Evolutionary conservation across 2,329 filamentous ascomycete genomes (phyloP), one percentile per base, ranked within the genome.

Genomic region (Trichoderma lentiforme): DNA sequence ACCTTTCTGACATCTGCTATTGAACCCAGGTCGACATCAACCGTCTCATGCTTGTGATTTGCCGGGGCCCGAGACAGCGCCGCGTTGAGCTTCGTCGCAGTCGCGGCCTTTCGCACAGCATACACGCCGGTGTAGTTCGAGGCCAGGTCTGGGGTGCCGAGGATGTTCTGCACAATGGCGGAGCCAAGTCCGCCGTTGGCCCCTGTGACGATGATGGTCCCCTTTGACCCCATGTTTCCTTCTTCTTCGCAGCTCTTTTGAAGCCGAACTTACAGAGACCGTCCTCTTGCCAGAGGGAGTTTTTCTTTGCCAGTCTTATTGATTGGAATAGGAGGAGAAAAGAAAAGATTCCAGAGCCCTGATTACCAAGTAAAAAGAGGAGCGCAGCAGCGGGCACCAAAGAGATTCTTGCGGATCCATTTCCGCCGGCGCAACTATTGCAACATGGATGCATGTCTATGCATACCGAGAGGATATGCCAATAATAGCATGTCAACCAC

Each of bases 151-250:
- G 78, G 74, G 14, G 71, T 76, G 18, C 73, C 72, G 43, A 81
- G 51, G 34, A 83, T 77, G 8, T 77, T 74, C 4, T 72, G 60
- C 11, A 81, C 78, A 8, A 82, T 80, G 26, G 78, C 77, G 12
- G 79, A 79, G 8, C 81, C 82, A 32, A 84, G 78, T 24, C 81
- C 80, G 56, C 82, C 82, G 70, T 83, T 83, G 43, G 81, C 75
- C 7, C 82, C 82, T 5, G 82, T 84, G 11, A 83, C 72, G 2
- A 83, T 51, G 30, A 83, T 78, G 2, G 79, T 77, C 70, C 81
- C 80, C 70, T 74, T 67, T 18, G 73, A 58, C 34, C 75, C 67
- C 32, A 76, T 36, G 73, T n/a, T 36, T 18, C 3, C 4, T 24
- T 53, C 3, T 12, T 28, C 21, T 21, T 43, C 39, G 3, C 15